Conservation (phyloP, 2,329 filamentous ascomycete genomes). For the Penicillium sp. region DNA sequence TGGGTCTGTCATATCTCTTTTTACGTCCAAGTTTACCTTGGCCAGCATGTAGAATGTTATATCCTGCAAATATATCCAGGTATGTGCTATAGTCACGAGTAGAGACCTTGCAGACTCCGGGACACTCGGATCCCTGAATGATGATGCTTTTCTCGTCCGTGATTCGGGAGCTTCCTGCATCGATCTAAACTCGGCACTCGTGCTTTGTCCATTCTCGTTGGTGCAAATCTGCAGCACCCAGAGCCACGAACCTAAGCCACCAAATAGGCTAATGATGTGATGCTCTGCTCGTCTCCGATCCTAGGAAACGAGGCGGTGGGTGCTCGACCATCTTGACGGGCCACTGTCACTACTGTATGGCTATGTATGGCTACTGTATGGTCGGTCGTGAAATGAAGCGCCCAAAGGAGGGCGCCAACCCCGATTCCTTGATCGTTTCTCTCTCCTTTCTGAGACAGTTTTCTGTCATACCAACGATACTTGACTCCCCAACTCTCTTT, state of each 20-base stretch:
- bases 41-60: not conserved
- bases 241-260: conserved; percentile 25
- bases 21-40: not conserved
- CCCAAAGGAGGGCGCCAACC: conserved; percentile 26
- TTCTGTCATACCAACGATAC: conserved; percentile 23
- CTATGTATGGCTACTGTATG: conserved; percentile 15
- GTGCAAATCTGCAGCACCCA: conserved; percentile 19
- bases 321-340: conserved; percentile 1
- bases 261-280: conserved; percentile 29
- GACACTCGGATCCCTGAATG: conserved; percentile 1
- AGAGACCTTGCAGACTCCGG: not conserved
- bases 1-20: too few species aligned
- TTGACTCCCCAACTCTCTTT: conserved; percentile 5
- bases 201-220: conserved; percentile 30
- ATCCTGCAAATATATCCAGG: not conserved
- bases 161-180: conserved; percentile 26
- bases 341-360: not conserved
- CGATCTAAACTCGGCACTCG: conserved; percentile 18
- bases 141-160: conserved; percentile 13
- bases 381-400: conserved; percentile 29
- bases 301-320: conserved; percentile 13
- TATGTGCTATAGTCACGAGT: not conserved
- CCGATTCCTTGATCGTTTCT: conserved; percentile 26
- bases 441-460: conserved; percentile 4
- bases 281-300: conserved; percentile 17